Evolutionary conservation across 306 rosid species (phyloP).

Genomic region (Vicia villosa): DNA sequence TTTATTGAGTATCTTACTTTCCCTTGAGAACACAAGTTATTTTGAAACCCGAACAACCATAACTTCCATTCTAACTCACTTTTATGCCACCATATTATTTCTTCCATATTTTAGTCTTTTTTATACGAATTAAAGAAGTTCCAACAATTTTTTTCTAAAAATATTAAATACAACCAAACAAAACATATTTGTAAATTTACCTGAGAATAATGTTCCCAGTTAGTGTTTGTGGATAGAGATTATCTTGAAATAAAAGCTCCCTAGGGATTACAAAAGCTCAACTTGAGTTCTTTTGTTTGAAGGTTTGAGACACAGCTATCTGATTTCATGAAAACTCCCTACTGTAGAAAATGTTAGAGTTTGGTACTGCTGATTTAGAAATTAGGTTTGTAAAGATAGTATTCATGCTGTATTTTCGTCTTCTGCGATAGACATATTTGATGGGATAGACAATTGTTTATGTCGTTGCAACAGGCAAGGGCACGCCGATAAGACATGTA

Average conservation of each 20-base stretch:
- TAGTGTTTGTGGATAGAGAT: background rate
- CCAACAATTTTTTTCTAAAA: background rate
- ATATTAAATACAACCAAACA: background rate
- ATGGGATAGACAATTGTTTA: slow-evolving; percentile 30
- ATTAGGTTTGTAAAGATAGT: slow-evolving; percentile 24
- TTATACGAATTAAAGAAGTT: background rate
- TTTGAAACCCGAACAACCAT: background rate
- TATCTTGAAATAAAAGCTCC: slow-evolving; percentile 7
- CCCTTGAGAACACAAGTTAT: background rate
- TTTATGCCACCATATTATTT: background rate
- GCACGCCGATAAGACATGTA: slow-evolving; percentile 66
- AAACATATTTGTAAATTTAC: background rate
- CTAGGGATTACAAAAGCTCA: background rate
- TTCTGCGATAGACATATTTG: slow-evolving; percentile 26
- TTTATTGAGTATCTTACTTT: slow-evolving; percentile 1
- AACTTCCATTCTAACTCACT: background rate
- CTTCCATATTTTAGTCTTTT: background rate
- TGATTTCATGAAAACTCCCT: slow-evolving; percentile 20
- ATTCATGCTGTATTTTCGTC: background rate
- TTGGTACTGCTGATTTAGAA: slow-evolving; percentile 14
- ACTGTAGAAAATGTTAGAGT: slow-evolving; percentile 7
- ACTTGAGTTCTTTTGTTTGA: slow-evolving; percentile 9
- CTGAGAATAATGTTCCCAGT: background rate
- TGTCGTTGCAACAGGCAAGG: slow-evolving; percentile 64
- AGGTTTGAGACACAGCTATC: slow-evolving; percentile 3